Evolutionary conservation across 257 asterid species (phyloP), one percentile per base, ranked within the genome.

Genomic region (Paulownia fortunei): DNA sequence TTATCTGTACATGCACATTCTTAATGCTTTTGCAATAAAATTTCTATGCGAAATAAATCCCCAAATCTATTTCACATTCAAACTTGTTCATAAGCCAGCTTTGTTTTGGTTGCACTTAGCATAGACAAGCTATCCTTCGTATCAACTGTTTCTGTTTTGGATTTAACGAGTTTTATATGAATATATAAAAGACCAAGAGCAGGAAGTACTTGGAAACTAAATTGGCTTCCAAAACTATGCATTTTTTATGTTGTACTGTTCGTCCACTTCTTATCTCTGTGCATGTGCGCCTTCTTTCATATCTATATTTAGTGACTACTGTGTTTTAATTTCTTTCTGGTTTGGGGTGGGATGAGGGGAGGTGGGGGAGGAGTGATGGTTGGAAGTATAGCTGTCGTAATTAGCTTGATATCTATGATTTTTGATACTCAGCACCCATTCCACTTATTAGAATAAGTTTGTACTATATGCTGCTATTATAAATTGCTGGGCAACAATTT

Each of bases 21-120:
- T 27, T 56, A 44, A 59, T 77, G 82, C 63, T 58, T 58, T 26
- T 59, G 68, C 55, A 42, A 21, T 65, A 26, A 67, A 19, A 54
- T 66, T 18, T 62, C 19, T 10, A 19, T 34, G 2, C 23, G 47
- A 34, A 42, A 4, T 32, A 78, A 55, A 58, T 42, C 11, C 42
- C 27, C 12, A 21, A 26, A 11, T 69, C 10, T 5, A 34, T 49
- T 47, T 63, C 42, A 64, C 58, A 23, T 76, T 36, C 55, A 52
- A 37, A 67, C 51, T 24, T 41, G 27, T 77, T 66, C 75, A 39
- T 32, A 18, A 21, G 42, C 41, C 59, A 49, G 30, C 30, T 36
- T 60, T 30, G 9, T 58, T 42, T 60, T 77, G 41, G 30, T 13
- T 36, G 18, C 34, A 8, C 58, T 19, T 37, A 34, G 52, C 18